phyloP scores from a whole-genome alignment of 1,284 basidiomycete species.

The Sanguinoderma infundibulare region DNA sequence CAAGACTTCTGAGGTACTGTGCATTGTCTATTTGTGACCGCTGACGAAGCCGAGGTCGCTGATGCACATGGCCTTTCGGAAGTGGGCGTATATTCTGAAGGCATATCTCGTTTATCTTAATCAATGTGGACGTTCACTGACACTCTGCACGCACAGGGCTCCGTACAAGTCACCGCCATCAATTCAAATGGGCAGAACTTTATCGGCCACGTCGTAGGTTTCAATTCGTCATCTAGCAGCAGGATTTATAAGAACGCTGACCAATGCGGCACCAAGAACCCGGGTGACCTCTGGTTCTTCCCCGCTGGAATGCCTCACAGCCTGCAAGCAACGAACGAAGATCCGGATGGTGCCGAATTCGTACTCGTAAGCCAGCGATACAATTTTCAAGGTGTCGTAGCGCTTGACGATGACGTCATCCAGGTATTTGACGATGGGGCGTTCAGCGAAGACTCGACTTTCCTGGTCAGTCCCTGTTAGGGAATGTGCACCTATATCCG shows the following conservation, averaged over 20 bases:
- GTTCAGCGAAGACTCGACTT: conserved; percentile 72
- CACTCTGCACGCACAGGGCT: conserved; percentile 48
- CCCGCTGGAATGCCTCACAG: conserved; percentile 61
- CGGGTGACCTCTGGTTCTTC: conserved; percentile 64
- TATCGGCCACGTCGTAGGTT: conserved; percentile 49
- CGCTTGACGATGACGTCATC: not conserved
- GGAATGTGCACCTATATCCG: not conserved
- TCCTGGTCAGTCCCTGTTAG: conserved; percentile 48
- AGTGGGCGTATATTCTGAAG: conserved; percentile 73
- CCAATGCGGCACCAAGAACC: no score
- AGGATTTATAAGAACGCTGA: no score
- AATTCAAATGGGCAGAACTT: conserved; percentile 67
- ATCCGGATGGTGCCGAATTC: conserved; percentile 68
- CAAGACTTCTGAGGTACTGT: conserved; percentile 58
- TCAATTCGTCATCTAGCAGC: not conserved
- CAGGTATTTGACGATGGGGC: conserved; percentile 68
- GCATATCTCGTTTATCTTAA: conserved; percentile 33
- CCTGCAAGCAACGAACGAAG: conserved; percentile 63
- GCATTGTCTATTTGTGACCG: not conserved
- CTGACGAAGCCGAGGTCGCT: conserved; percentile 9
- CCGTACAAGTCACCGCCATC: conserved; percentile 64
- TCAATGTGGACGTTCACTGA: not conserved
- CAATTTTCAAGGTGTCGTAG: not conserved
- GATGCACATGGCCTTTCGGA: not conserved
- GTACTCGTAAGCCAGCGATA: conserved; percentile 52